These are phyloP conservation scores for Tolypocladium ophioglossoides DNA, from an alignment of 2,329 filamentous ascomycete species.

Conservation along the genomic window DNA sequence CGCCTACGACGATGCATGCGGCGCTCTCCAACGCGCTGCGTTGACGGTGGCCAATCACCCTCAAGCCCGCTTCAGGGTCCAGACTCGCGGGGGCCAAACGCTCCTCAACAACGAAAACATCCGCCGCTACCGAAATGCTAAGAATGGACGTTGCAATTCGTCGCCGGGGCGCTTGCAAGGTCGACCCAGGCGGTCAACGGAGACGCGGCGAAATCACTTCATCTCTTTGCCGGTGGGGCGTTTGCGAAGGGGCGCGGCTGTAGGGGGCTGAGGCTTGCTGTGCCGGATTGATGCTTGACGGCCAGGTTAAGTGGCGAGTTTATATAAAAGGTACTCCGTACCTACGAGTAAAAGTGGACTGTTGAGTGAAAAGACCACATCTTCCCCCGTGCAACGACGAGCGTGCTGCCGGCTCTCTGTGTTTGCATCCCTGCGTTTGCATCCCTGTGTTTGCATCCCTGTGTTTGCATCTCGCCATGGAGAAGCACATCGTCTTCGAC, in stretches of 20 bases:
- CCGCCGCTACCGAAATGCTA: background rate
- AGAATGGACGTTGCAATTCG: background rate
- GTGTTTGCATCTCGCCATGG: slow-evolving; percentile 6
- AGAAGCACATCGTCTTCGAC: slow-evolving; percentile 22
- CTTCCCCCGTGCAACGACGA: background rate
- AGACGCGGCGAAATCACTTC: background rate
- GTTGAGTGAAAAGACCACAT: background rate
- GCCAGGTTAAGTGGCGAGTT: background rate
- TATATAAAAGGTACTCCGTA: background rate
- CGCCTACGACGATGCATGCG: background rate
- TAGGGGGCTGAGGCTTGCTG: background rate
- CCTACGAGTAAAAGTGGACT: background rate
- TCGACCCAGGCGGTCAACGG: background rate
- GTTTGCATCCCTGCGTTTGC: background rate
- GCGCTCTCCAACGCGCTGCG: background rate
- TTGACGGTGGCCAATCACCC: background rate
- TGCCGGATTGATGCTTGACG: background rate
- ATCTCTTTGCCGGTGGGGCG: background rate
- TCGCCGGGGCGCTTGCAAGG: background rate
- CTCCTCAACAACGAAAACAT: background rate
- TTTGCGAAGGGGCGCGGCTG: background rate
- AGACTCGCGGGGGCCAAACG: background rate
- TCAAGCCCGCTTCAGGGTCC: background rate
- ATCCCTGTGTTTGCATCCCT: background rate
- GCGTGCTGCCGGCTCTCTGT: background rate